Percentiles rank a stretch among this genome's conserved stretches.
Conservation (phyloP, 192 early-diverging fungal genomes). For the Backusella tarrabulga region DNA sequence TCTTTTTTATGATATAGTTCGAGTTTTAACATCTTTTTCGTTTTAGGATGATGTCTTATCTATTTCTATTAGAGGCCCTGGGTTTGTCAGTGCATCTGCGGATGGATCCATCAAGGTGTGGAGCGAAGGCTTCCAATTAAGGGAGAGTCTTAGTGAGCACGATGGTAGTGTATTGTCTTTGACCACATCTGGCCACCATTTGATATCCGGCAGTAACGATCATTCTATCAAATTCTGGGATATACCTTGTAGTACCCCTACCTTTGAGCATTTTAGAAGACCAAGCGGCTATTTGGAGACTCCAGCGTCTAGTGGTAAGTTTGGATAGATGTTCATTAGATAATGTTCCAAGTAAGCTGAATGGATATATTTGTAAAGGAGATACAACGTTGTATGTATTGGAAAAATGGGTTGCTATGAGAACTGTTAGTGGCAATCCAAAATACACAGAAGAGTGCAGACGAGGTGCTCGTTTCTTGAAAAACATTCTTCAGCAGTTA, state of each 20-base stretch:
- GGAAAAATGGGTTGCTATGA: conserved; percentile 67
- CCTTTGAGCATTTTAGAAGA: conserved; percentile 21
- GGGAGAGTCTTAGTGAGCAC: conserved; percentile 50
- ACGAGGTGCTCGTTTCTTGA: conserved; percentile 70
- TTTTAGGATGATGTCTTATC: conserved; percentile 58
- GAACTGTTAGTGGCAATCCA: conserved; percentile 65
- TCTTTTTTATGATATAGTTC: background rate
- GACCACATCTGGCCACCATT: conserved; percentile 41
- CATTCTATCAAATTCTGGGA: conserved; percentile 61
- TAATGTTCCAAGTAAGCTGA: background rate
- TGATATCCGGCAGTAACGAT: conserved; percentile 64
- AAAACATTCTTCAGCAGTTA: conserved; percentile 61
- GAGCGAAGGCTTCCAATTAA: conserved; percentile 58
- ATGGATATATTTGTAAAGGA: background rate
- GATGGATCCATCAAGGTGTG: conserved; percentile 69
- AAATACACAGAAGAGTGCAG: conserved; percentile 71
- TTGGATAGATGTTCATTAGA: background rate
- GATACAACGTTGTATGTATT: conserved; percentile 60
- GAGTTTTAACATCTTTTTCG: background rate
- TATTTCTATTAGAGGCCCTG: conserved; percentile 40
- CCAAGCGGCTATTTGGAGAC: conserved; percentile 1
- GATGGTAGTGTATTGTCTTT: conserved; percentile 60
- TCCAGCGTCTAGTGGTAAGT: conserved; percentile 14
- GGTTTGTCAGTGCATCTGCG: conserved; percentile 62
- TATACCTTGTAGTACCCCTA: conserved; percentile 24